Percentiles rank a stretch among this genome's conserved stretches.
These are phyloP conservation scores for Leccinum solheimii DNA, from an alignment of 1,284 basidiomycete genomes.

Conservation along the genomic window DNA sequence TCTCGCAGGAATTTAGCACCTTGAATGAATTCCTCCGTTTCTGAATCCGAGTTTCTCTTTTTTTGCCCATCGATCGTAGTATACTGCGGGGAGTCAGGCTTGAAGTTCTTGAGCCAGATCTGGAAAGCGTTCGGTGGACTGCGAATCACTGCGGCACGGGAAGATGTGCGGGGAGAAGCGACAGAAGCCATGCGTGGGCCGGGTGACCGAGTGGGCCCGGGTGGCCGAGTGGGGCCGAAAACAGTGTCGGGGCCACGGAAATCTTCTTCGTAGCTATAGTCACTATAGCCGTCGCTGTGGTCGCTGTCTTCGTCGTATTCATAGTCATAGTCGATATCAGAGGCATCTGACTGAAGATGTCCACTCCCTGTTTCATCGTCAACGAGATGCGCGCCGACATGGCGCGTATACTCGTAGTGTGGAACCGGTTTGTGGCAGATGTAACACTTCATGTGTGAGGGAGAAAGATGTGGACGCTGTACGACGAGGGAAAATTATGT, in stretches of 20 bases:
- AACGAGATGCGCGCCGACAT: conserved; percentile 15
- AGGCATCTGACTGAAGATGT: not conserved
- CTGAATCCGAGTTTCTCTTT: not conserved
- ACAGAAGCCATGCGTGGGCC: not conserved
- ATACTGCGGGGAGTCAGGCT: conserved; percentile 8
- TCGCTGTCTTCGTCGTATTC: not conserved
- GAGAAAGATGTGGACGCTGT: not conserved
- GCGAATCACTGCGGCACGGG: not conserved
- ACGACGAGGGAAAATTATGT: not conserved
- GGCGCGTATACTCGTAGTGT: conserved; percentile 14
- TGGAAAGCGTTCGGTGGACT: conserved; percentile 17
- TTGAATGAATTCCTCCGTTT: not conserved
- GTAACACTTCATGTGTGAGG: conserved; percentile 16
- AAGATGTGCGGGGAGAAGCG: not conserved
- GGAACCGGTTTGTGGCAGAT: conserved; percentile 15
- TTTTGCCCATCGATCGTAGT: conserved; percentile 25
- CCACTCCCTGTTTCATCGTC: not conserved
- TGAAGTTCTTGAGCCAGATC: conserved; percentile 13
- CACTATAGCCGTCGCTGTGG: too few species aligned
- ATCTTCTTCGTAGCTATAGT: conserved; percentile 4
- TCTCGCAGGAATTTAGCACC: conserved; percentile 15
- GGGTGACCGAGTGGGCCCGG: not conserved
- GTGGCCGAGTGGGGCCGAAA: not conserved
- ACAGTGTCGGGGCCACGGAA: not conserved
- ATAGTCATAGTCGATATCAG: not conserved